A percentile compares a stretch with the other conserved stretches of the same genome.
Evolutionary conservation across 441 rosid genomes (phyloP).

Genomic region (Bruguiera hainesii): DNA sequence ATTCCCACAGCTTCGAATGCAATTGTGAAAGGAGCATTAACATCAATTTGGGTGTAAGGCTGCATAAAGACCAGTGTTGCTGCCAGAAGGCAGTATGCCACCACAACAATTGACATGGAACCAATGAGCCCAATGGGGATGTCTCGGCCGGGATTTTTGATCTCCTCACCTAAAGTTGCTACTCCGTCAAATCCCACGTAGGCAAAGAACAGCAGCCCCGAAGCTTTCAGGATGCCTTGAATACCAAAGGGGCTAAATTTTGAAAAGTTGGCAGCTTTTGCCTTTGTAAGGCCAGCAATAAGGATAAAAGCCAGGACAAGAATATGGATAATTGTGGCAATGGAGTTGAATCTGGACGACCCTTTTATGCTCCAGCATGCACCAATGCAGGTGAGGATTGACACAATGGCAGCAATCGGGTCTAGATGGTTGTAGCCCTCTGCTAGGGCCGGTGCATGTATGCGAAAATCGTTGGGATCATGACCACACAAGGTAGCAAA

Average conservation of each 20-base stretch:
- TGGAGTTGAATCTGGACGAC: conserved; percentile 66
- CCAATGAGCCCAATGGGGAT: conserved; percentile 81
- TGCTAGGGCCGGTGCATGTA: conserved; percentile 39
- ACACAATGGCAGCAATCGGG: conserved; percentile 60
- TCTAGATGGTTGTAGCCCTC: conserved; percentile 60
- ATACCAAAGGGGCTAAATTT: conserved; percentile 39
- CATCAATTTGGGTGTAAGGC: conserved; percentile 42
- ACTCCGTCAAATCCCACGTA: conserved; percentile 79
- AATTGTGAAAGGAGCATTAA: conserved; percentile 47
- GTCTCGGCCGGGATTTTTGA: conserved; percentile 59
- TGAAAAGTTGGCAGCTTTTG: conserved; percentile 46
- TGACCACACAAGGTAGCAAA: conserved; percentile 77
- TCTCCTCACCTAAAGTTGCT: conserved; percentile 80
- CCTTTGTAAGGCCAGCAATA: conserved; percentile 54
- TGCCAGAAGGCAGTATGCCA: conserved; percentile 23
- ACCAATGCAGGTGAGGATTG: conserved; percentile 40
- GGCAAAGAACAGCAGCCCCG: conserved; percentile 73
- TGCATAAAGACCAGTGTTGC: conserved; percentile 34
- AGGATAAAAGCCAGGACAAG: conserved; percentile 57
- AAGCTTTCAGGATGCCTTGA: conserved; percentile 54
- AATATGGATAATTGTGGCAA: conserved; percentile 60
- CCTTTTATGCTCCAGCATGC: conserved; percentile 72
- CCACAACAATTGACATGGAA: conserved; percentile 50
- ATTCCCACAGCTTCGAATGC: conserved; percentile 53
- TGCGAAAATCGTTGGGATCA: conserved; percentile 58